Evolutionary conservation across 495 filamentous ascomycete species (phyloP).

Genomic region (Amniculicola lignicola): DNA sequence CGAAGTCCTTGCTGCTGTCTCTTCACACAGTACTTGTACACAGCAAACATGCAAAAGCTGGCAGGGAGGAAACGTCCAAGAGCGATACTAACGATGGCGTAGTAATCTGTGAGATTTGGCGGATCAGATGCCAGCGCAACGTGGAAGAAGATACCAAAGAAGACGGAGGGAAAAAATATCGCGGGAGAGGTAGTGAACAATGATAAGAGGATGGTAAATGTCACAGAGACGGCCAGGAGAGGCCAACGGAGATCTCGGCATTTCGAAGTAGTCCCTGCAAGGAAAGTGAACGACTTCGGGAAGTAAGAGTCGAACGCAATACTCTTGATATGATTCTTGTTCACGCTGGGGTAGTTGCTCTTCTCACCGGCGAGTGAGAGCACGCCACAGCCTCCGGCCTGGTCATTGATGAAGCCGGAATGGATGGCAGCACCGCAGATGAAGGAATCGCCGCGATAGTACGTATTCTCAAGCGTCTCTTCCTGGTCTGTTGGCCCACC

Average conservation of each 20-base stretch:
- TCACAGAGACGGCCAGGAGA: slow-evolving; percentile 40
- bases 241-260: slow-evolving; percentile 47
- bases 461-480: slow-evolving; percentile 25
- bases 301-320: slow-evolving; percentile 44
- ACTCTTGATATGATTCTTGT: slow-evolving; percentile 38
- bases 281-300: slow-evolving; percentile 43
- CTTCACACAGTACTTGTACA: slow-evolving; percentile 45
- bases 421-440: slow-evolving; percentile 46
- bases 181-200: slow-evolving; percentile 45
- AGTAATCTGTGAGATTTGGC: slow-evolving; percentile 41
- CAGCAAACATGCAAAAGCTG: slow-evolving; percentile 41
- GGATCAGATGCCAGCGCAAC: slow-evolving; percentile 46
- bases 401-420: slow-evolving; percentile 42
- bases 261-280: slow-evolving; percentile 38
- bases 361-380: slow-evolving; percentile 41
- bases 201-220: slow-evolving; percentile 41
- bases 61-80: slow-evolving; percentile 45
- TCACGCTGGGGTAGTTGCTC: slow-evolving; percentile 35
- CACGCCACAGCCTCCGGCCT: slow-evolving; percentile 43
- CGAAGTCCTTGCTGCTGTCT: slow-evolving; percentile 42
- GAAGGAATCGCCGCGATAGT: slow-evolving; percentile 47
- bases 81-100: slow-evolving; percentile 44
- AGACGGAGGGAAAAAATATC: slow-evolving; percentile 44
- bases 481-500: slow-evolving; percentile 41
- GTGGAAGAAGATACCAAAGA: slow-evolving; percentile 44